Conservation (phyloP, 2,329 filamentous ascomycete species). For the Ophiostoma ips region DNA sequence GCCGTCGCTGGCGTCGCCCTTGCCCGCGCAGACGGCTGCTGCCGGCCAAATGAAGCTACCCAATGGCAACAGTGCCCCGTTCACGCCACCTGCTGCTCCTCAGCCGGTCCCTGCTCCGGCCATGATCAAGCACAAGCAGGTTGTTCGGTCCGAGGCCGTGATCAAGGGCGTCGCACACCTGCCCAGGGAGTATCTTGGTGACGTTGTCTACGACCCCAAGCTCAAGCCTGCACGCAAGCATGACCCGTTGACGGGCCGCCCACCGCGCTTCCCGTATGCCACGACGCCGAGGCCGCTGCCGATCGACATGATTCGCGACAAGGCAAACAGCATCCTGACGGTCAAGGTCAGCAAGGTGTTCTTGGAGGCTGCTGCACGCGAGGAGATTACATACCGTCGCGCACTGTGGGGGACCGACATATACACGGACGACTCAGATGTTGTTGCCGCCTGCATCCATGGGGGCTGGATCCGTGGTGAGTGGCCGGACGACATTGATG, state of each 20-base stretch:
- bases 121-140: conserved; percentile 42
- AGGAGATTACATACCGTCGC: conserved; percentile 68
- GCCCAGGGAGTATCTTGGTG: conserved; percentile 70
- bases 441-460: conserved; percentile 85
- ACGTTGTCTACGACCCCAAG: conserved; percentile 63
- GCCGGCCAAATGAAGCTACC: neutral
- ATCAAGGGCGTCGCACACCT: conserved; percentile 56
- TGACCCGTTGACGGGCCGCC: conserved; percentile 35
- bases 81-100: neutral
- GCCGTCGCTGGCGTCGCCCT: neutral
- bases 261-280: conserved; percentile 20
- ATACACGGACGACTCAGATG: conserved; percentile 91
- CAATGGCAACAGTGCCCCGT: neutral
- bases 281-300: conserved; percentile 61
- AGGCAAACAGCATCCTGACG: conserved; percentile 82
- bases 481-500: conserved; percentile 67
- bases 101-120: neutral
- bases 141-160: conserved; percentile 54
- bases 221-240: conserved; percentile 40
- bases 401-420: conserved; percentile 88
- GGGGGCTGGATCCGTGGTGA: conserved; percentile 83
- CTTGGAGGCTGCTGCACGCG: conserved; percentile 52
- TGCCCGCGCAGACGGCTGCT: conserved; percentile 17
- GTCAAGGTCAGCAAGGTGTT: conserved; percentile 75
- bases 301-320: conserved; percentile 53